Conservation (phyloP, 2,329 filamentous ascomycete genomes). For the Colletotrichum tanaceti region DNA sequence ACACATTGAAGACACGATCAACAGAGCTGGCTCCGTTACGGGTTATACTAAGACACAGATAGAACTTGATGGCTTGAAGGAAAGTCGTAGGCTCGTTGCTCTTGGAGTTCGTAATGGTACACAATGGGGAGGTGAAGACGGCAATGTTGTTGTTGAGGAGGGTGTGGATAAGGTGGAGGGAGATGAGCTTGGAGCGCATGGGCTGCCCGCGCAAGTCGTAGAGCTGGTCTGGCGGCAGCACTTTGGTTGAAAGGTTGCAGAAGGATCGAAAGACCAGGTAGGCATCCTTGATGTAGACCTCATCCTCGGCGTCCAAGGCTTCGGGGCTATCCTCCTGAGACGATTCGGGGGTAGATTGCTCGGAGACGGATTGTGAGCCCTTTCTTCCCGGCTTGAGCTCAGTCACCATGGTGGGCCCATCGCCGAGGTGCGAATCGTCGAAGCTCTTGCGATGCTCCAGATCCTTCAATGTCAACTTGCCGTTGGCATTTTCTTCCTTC, state of each 20-base stretch:
- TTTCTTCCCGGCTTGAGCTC: slow-evolving; percentile 63
- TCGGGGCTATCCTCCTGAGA: slow-evolving; percentile 68
- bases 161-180: slow-evolving; percentile 93
- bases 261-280: slow-evolving; percentile 98
- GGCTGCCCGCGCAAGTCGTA: slow-evolving; percentile 93
- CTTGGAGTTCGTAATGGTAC: slow-evolving; percentile 92
- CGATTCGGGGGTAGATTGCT: slow-evolving; percentile 66
- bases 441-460: slow-evolving; percentile 76
- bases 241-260: slow-evolving; percentile 96
- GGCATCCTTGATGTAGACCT: slow-evolving; percentile 96
- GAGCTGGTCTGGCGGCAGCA: slow-evolving; percentile 88
- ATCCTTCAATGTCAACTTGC: slow-evolving; percentile 74
- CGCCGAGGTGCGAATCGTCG: slow-evolving; percentile 73
- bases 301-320: slow-evolving; percentile 79
- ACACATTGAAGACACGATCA: slow-evolving; percentile 92
- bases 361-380: slow-evolving; percentile 61
- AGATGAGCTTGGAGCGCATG: slow-evolving; percentile 97
- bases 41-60: slow-evolving; percentile 93
- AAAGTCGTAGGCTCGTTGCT: slow-evolving; percentile 90
- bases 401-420: slow-evolving; percentile 75
- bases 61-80: slow-evolving; percentile 95
- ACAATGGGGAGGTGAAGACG: slow-evolving; percentile 90
- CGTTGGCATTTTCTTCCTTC: slow-evolving; percentile 49
- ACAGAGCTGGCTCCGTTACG: slow-evolving; percentile 95
- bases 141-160: slow-evolving; percentile 92